Base-by-base conservation (phyloP, 345 rosid species). In the Arabis hirsuta region DNA sequence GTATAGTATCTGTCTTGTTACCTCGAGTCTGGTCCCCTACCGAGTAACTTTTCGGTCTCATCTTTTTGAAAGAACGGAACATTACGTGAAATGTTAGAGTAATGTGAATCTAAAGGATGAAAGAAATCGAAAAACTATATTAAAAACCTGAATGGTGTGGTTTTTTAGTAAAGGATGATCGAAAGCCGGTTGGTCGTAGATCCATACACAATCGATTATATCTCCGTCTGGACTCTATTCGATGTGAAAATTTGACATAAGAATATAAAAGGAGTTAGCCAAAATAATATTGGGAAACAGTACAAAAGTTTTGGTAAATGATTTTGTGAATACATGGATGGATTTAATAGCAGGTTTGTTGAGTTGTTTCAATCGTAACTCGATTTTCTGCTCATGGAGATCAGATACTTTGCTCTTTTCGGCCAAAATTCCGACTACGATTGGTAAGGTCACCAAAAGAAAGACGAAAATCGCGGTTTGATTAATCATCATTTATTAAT, bases 331-430 rank as follows among this genome's bases (percentile, higher is more conserved):
- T 60, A 88, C 93, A 85, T 82, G 58, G 62, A 88, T 74, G 69
- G 81, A 81, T 71, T 84, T 86, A 41, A 80, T 69, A 47, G 88
- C 76, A 2, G 90, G 85, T 82, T 88, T 88, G 78, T 88, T 86
- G 44, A 88, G 73, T 67, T 79, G 84, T 38, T 85, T 82, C 83
- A 87, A 67, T 53, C 78, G 85, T 63, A 73, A 69, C 38, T 81
- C 78, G 22, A 88, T 82, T 63, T 84, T 77, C 12, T 58, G 56
- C 51, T 60, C 53, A 16, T 39, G 5, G 22, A 14, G 13, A 50
- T 41, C 44, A 24, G 67, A 50, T 19, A 8, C 3, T 38, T 14
- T 50, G 34, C n/a, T 48, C 9, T 50, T 71, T 50, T 29, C 59
- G 1, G 44, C 3, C 26, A 42, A 71, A 50, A 10, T 13, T 27